Evolutionary conservation across 805 yeast genomes (phyloP), one percentile per base, ranked within the genome.

Genomic region (Schwanniomyces sp.): DNA sequence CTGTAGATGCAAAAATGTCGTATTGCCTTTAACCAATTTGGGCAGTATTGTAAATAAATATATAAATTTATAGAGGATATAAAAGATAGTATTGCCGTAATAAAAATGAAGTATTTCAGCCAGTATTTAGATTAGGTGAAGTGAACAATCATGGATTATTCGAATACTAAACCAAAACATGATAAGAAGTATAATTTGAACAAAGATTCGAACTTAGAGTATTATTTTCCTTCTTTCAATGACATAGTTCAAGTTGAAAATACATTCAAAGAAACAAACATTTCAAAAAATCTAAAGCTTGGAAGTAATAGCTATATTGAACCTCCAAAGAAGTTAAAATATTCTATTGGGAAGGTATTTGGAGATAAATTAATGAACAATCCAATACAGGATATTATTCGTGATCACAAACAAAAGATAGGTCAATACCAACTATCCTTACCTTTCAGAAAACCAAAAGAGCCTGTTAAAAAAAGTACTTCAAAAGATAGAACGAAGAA

Each of bases 311-410:
- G 26, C 7, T 14, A 6, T 25, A n/a, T 21, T 12, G 32, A 25
- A 5, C 27, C 29, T 2, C 41, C 41, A 12, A 39, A 11, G 12
- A 14, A 5, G 7, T 10, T 39, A 14, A 39, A 26, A 25, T 17
- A 30, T 28, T 12, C 41, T 17, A 24, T 40, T 43, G 37, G 44
- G 40, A 40, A 30, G 38, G 29, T n/a, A 40, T 40, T 43, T 40
- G 17, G 17, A 7, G 16, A 14, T 11, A 21, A 5, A 21, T 14
- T 37, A 21, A 24, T 11, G 7, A 16, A 45, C 4, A 63, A 61
- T 36, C 67, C 68, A 1, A 52, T 65, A 17, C 55, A 52, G 10
- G 56, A 52, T n/a, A 47, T 65, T 27, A 52, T 64, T 6, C 41
- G 28, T 3, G 59, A 59, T 32, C 56, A 56, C 45, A 43, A 47